phyloP scores from a whole-genome alignment of 345 rosid genomes.

The Noccaea caerulescens region DNA sequence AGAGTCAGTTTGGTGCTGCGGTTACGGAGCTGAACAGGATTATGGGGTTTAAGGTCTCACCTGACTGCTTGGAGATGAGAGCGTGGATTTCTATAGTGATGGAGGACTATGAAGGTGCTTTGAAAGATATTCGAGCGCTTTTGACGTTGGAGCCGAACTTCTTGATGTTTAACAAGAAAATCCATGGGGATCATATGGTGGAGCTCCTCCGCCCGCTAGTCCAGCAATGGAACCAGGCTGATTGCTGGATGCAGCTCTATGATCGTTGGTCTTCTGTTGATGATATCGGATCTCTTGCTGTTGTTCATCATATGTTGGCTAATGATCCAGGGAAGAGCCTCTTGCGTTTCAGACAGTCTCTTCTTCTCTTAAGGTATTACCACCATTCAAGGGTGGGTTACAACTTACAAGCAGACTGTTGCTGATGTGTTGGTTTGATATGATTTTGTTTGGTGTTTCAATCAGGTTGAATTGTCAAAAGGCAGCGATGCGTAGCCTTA shows the following conservation, averaged over 20 bases:
- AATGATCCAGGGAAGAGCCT: slow-evolving; percentile 83
- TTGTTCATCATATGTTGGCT: slow-evolving; percentile 78
- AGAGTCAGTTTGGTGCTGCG: slow-evolving; percentile 59
- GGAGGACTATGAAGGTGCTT: slow-evolving; percentile 72
- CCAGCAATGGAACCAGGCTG: slow-evolving; percentile 74
- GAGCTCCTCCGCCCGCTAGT: slow-evolving; percentile 67
- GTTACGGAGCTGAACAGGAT: slow-evolving; percentile 69
- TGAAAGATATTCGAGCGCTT: slow-evolving; percentile 72
- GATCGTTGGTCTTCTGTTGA: slow-evolving; percentile 93
- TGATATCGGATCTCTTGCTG: slow-evolving; percentile 84
- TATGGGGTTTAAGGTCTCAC: slow-evolving; percentile 63
- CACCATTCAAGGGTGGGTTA: too few relatives aligned
- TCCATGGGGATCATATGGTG: slow-evolving; percentile 67
- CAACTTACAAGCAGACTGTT: not conserved
- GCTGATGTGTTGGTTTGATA: slow-evolving; percentile 36
- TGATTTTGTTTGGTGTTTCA: slow-evolving; percentile 20
- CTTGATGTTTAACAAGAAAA: slow-evolving; percentile 63
- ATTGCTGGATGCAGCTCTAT: slow-evolving; percentile 89
- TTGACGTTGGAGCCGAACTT: slow-evolving; percentile 74
- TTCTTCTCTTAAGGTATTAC: slow-evolving; percentile 48
- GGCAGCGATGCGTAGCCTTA: slow-evolving; percentile 79
- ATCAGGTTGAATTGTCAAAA: slow-evolving; percentile 75
- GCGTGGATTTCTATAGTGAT: slow-evolving; percentile 72
- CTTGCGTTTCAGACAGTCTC: slow-evolving; percentile 79
- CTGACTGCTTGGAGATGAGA: slow-evolving; percentile 80